phyloP scores from a whole-genome alignment of 805 yeast species.

The Millerago galiae region DNA sequence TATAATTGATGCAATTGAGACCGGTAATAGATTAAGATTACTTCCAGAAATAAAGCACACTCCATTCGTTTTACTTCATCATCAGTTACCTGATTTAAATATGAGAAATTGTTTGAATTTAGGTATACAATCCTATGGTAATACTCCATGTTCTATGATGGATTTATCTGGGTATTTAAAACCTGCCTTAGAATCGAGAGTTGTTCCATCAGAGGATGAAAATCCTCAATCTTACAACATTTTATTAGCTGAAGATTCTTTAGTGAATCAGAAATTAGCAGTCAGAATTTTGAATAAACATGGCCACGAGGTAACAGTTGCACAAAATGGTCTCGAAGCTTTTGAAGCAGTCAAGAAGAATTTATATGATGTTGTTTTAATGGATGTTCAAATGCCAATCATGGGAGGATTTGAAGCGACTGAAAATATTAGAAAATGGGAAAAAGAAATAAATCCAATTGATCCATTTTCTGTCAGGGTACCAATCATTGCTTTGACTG shows the following conservation, averaged over 20 bases:
- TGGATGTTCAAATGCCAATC: constrained; percentile 95
- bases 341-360: constrained; percentile 63
- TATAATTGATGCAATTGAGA: constrained; percentile 71
- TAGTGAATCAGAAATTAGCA: constrained; percentile 83
- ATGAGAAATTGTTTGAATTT: constrained; percentile 77
- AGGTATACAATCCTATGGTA: constrained; percentile 84
- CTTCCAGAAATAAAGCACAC: constrained; percentile 76
- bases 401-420: constrained; percentile 96
- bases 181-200: constrained; percentile 79
- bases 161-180: constrained; percentile 78
- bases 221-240: constrained; percentile 70
- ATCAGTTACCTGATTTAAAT: constrained; percentile 69
- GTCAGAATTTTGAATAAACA: constrained; percentile 79
- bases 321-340: constrained; percentile 81
- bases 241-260: constrained; percentile 77
- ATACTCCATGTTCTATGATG: constrained; percentile 76
- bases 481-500: constrained; percentile 85
- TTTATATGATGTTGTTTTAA: constrained; percentile 74
- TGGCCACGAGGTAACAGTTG: constrained; percentile 79
- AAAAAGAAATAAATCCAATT: constrained; percentile 68
- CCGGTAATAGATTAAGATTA: constrained; percentile 61
- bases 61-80: constrained; percentile 74
- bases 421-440: constrained; percentile 81
- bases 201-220: constrained; percentile 72
- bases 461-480: constrained; percentile 66